Evolutionary conservation across 345 rosid species (phyloP).

Genomic region (Gossypium sturtianum): DNA sequence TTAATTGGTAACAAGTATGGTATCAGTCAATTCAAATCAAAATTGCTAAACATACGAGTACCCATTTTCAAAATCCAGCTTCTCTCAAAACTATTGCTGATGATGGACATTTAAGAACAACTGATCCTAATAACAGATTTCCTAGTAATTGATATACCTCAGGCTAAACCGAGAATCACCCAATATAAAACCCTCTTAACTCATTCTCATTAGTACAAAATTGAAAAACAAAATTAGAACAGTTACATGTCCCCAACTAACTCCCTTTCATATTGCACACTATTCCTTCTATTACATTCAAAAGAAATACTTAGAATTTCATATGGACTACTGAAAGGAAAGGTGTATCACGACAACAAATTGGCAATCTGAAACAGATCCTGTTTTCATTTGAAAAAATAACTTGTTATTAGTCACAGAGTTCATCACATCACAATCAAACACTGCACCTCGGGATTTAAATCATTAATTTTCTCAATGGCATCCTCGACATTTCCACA

Average conservation of each 20-base stretch:
- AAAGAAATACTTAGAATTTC: background rate
- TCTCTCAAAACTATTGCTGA: background rate
- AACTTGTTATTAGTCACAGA: background rate
- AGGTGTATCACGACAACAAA: background rate
- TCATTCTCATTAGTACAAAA: background rate
- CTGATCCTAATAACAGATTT: background rate
- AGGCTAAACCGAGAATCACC: background rate
- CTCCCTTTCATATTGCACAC: background rate
- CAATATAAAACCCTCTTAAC: background rate
- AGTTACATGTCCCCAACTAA: background rate
- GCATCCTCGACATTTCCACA: constrained; percentile 94
- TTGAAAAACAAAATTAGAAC: too few species aligned
- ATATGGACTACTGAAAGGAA: background rate
- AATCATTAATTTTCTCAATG: constrained; percentile 39
- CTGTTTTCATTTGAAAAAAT: background rate
- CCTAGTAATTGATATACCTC: background rate
- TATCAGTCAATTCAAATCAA: background rate
- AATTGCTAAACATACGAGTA: background rate
- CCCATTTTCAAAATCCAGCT: background rate
- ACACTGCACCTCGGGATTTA: background rate
- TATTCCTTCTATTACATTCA: background rate
- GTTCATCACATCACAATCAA: background rate
- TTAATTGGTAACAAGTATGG: background rate
- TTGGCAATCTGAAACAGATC: background rate
- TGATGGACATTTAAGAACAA: background rate